Percentiles rank a stretch among this genome's conserved stretches.
Evolutionary conservation across 768 basidiomycete genomes (phyloP).

Genomic region (Agrocybe pediades): DNA sequence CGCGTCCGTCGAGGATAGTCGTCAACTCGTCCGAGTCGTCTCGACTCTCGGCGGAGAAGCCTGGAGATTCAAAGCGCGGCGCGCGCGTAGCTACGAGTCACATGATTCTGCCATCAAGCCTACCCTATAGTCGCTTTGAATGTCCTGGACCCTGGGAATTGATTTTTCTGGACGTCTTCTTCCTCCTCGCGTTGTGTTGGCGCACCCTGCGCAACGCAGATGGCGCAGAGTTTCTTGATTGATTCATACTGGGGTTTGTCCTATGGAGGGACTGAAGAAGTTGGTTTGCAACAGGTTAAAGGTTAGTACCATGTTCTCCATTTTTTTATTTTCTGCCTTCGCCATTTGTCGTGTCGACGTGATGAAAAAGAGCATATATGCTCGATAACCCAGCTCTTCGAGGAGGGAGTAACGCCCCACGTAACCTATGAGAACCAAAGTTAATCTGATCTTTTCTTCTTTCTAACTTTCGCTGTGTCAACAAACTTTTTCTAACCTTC

Average conservation of each 20-base stretch:
- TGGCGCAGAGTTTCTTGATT: no score
- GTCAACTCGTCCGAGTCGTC: no score
- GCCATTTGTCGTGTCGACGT: conserved; percentile 2
- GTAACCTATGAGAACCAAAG: conserved; percentile 64
- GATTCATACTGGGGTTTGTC: no score
- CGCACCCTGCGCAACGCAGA: no score
- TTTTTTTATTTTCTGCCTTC: background rate
- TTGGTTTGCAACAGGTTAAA: no score
- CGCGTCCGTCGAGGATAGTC: no score
- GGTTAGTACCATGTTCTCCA: background rate
- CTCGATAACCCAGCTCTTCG: conserved; percentile 96
- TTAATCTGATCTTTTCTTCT: conserved; percentile 38
- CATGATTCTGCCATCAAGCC: no score
- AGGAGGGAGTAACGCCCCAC: conserved; percentile 90
- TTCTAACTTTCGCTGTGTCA: background rate
- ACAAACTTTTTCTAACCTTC: conserved; percentile 1
- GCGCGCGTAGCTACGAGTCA: no score
- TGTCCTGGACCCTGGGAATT: background rate
- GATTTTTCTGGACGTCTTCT: background rate
- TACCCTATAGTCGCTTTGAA: background rate
- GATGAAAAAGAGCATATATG: conserved; percentile 77
- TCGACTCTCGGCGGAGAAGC: no score
- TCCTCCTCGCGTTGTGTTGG: background rate
- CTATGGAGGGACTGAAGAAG: no score
- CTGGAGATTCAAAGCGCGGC: no score